These are phyloP conservation scores for Aspergillus thermomutatus DNA, from an alignment of 2,329 filamentous ascomycete species.

Conservation along the genomic window DNA sequence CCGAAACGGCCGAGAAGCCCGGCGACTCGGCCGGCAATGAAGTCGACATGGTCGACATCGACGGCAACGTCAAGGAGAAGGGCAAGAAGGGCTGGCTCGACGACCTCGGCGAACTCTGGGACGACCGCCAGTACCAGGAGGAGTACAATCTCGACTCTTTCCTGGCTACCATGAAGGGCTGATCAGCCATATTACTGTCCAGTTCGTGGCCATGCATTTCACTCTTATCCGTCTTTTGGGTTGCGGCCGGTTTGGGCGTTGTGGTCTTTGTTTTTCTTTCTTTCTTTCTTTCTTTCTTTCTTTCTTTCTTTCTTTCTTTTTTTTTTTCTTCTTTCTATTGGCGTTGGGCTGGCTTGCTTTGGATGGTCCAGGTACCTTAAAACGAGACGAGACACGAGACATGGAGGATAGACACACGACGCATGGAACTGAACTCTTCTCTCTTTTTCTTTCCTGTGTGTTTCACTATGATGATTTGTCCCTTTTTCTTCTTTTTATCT, in stretches of 20 bases:
- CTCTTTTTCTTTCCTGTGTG: not conserved
- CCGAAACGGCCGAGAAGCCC: conserved; percentile 56
- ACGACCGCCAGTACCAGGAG: conserved; percentile 96
- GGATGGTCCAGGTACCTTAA: not conserved
- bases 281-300: conserved; percentile 6
- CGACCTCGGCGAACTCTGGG: conserved; percentile 93
- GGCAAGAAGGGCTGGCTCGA: conserved; percentile 97
- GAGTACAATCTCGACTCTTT: conserved; percentile 96
- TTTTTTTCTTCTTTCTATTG: not conserved
- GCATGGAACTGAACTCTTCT: not conserved
- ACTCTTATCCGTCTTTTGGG: no score
- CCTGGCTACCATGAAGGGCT: conserved; percentile 81
- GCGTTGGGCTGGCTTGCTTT: conserved; percentile 1
- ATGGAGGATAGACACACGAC: conserved; percentile 6
- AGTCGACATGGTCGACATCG: conserved; percentile 83
- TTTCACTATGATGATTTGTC: not conserved
- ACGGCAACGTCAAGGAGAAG: conserved; percentile 87
- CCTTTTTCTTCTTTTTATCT: not conserved
- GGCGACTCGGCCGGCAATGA: conserved; percentile 54
- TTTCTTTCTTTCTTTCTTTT: not conserved
- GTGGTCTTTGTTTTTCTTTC: not conserved
- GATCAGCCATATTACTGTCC: conserved; percentile 12
- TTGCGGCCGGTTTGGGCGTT: no score
- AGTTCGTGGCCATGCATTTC: no score
- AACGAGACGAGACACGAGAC: not conserved